phyloP scores from a whole-genome alignment of 129 eudicot species.

The Flaveria linearis region DNA sequence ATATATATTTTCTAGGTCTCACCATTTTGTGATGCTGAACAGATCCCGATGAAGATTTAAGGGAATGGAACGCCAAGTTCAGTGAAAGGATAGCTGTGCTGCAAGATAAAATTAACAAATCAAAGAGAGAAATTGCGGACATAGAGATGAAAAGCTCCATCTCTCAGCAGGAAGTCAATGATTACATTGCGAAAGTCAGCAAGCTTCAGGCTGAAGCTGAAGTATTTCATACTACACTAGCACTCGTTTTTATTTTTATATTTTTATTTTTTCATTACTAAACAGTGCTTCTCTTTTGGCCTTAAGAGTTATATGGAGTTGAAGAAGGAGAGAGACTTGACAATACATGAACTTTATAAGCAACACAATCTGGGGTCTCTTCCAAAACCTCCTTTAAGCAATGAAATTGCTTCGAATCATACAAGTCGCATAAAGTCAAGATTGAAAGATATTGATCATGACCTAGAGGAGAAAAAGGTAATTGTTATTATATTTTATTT shows the following conservation, averaged over 20 bases:
- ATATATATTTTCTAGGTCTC: background rate
- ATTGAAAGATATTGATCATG: constrained; percentile 50
- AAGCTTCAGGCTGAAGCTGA: constrained; percentile 61
- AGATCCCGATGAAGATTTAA: constrained; percentile 88
- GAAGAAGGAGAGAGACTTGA: constrained; percentile 71
- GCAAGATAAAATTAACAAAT: constrained; percentile 53
- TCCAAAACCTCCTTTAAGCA: constrained; percentile 54
- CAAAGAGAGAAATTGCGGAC: constrained; percentile 59
- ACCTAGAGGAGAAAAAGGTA: constrained; percentile 74
- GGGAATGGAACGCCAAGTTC: constrained; percentile 65
- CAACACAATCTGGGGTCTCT: constrained; percentile 66
- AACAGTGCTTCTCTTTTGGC: constrained; percentile 20
- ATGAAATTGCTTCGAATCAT: constrained; percentile 58
- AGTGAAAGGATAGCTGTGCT: constrained; percentile 50
- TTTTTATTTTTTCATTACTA: constrained; percentile 13
- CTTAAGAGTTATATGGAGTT: constrained; percentile 51
- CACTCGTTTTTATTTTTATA: background rate
- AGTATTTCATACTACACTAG: constrained; percentile 36
- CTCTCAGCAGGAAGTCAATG: constrained; percentile 25
- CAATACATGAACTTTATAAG: constrained; percentile 50
- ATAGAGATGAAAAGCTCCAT: constrained; percentile 35
- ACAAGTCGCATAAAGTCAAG: constrained; percentile 50
- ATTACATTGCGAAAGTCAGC: constrained; percentile 42
- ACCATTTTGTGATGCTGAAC: constrained; percentile 20
- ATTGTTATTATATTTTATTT: constrained; percentile 9